Evolutionary conservation across 345 rosid species (phyloP), one percentile per base, ranked within the genome.

Genomic region (Melaleuca alternifolia): DNA sequence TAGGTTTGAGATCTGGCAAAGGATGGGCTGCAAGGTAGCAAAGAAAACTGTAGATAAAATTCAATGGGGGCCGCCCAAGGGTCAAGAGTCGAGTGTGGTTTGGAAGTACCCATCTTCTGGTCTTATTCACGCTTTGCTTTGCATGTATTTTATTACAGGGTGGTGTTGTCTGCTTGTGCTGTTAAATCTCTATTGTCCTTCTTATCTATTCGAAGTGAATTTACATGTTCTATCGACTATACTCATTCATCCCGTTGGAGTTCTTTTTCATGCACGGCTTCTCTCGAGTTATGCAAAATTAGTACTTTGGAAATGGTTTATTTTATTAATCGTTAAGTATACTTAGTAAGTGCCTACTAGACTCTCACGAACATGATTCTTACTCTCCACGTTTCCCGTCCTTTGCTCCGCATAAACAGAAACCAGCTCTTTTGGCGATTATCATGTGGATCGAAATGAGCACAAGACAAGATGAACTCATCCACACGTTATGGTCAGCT

Each of bases 161-260:
- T 71, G 79, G 9, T 71, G 26, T 9, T 37, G 79, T 84, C 86
- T 89, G 88, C 54, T 71, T 88, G 24, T 28, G 56, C 61, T 89
- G n/a, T 26, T 8, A 48, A 76, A 20, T 26, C 21, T 26, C 21
- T 1, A 54, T 57, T 14, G 26, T 89, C 57, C 54, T 82, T 46
- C 33, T 82, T 50, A 50, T 46, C 54, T 23, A 0, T 46, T 52
- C 54, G 41, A 41, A 41, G 16, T 20, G 48, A 28, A n/a, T 83
- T n/a, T 51, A 16, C 10, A 28, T n/a, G 21, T 71, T 71, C 79
- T 18, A 33, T 71, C 79, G 10, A 18, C 1, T 5, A 33, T 4
- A 33, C 3, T 33, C 30, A 62, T 62, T 62, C 44, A 16, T 21
- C 41, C 21, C 0, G 30, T 7, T 20, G 4, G 76, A 62, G 11